These are phyloP conservation scores for Truncatella angustata DNA, from an alignment of 2,329 filamentous ascomycete species.

Conservation along the genomic window DNA sequence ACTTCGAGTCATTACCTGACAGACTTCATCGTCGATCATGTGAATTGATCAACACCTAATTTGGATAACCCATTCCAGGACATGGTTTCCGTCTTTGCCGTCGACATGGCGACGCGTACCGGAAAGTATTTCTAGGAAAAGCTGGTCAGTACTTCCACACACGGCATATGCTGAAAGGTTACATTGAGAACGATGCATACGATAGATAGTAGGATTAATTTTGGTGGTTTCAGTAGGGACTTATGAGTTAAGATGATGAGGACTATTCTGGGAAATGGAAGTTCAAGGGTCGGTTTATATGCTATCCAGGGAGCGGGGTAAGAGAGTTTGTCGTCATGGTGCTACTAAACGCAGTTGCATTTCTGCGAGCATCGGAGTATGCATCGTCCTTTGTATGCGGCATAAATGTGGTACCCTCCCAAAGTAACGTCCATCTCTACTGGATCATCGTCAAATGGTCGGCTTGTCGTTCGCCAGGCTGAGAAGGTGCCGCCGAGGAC, in stretches of 20 bases:
- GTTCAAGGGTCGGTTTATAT: background rate
- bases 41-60: background rate
- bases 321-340: slow-evolving; percentile 7
- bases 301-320: slow-evolving; percentile 6
- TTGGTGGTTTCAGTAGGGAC: background rate
- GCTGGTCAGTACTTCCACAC: slow-evolving; percentile 3
- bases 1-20: slow-evolving; percentile 32
- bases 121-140: background rate
- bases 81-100: slow-evolving; percentile 10
- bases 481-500: background rate
- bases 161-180: background rate
- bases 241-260: background rate
- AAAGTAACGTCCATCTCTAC: background rate
- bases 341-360: background rate
- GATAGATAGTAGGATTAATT: background rate
- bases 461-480: background rate
- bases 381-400: too few relatives aligned
- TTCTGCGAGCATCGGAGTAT: slow-evolving; percentile 5
- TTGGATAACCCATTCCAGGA: slow-evolving; percentile 13
- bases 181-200: slow-evolving; percentile 3
- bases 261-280: background rate
- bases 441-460: background rate
- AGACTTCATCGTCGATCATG: slow-evolving; percentile 17
- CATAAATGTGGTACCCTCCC: slow-evolving; percentile 1
- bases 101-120: slow-evolving; percentile 11